Evolutionary conservation across 345 rosid species (phyloP).

Genomic region (Arabidopsis arenosa): DNA sequence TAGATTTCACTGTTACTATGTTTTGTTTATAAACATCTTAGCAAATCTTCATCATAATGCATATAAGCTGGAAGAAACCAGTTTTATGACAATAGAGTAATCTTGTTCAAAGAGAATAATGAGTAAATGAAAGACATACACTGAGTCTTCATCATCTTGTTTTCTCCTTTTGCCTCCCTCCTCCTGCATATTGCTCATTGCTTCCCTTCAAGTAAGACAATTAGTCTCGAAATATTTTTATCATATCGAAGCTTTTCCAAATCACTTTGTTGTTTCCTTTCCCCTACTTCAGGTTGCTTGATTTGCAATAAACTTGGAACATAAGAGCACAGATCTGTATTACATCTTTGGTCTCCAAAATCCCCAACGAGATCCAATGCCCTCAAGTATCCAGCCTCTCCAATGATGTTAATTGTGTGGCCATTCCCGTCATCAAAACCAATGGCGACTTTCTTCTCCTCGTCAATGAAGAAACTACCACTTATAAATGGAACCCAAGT

Average conservation of each 20-base stretch:
- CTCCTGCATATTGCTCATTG: background rate
- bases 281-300: background rate
- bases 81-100: background rate
- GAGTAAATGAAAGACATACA: constrained; percentile 7
- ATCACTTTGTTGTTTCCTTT: background rate
- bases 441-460: background rate
- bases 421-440: background rate
- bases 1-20: too few relatives aligned
- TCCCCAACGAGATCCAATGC: background rate
- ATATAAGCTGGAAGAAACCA: background rate
- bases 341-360: background rate
- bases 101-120: background rate
- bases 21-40: too few relatives aligned
- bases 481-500: background rate
- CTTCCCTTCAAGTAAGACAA: background rate
- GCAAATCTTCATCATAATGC: background rate
- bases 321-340: background rate
- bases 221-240: background rate
- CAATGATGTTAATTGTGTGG: background rate
- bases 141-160: background rate
- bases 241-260: background rate
- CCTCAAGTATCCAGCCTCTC: background rate
- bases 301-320: constrained; percentile 8
- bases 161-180: background rate
- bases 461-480: background rate